phyloP scores from a whole-genome alignment of 2,329 filamentous ascomycete genomes.

The Alternaria sp. region DNA sequence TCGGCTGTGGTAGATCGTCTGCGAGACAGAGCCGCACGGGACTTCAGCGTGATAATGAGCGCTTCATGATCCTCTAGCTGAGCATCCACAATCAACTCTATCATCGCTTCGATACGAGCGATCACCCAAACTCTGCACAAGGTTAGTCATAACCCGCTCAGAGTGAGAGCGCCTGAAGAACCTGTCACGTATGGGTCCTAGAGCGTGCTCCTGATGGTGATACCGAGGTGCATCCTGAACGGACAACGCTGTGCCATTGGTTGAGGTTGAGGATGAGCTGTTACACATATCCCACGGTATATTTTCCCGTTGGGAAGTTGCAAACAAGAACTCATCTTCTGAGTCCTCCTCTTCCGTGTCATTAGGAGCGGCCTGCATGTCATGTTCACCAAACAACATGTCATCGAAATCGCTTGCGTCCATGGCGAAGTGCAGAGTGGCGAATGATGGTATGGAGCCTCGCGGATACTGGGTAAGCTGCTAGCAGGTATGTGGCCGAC shows the following conservation, averaged over 20 bases:
- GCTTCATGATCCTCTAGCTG: slow-evolving; percentile 57
- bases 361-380: slow-evolving; percentile 23
- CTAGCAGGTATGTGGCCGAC: background rate
- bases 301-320: slow-evolving; percentile 1
- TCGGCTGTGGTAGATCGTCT: slow-evolving; percentile 13
- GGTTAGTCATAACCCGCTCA: slow-evolving; percentile 6
- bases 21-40: slow-evolving; percentile 34
- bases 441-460: background rate
- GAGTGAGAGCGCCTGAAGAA: background rate
- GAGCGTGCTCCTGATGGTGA: background rate
- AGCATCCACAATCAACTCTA: slow-evolving; percentile 59
- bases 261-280: background rate
- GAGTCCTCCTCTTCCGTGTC: slow-evolving; percentile 17
- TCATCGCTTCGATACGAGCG: slow-evolving; percentile 62
- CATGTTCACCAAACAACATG: slow-evolving; percentile 34
- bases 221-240: background rate
- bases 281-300: slow-evolving; percentile 12
- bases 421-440: slow-evolving; percentile 20
- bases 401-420: slow-evolving; percentile 33
- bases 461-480: too few relatives aligned
- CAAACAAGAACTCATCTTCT: slow-evolving; percentile 33
- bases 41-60: slow-evolving; percentile 58
- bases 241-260: background rate
- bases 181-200: slow-evolving; percentile 18
- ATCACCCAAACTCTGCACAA: slow-evolving; percentile 50